phyloP scores from a whole-genome alignment of 208 protist genomes.

The Naegleria gruberi region DNA sequence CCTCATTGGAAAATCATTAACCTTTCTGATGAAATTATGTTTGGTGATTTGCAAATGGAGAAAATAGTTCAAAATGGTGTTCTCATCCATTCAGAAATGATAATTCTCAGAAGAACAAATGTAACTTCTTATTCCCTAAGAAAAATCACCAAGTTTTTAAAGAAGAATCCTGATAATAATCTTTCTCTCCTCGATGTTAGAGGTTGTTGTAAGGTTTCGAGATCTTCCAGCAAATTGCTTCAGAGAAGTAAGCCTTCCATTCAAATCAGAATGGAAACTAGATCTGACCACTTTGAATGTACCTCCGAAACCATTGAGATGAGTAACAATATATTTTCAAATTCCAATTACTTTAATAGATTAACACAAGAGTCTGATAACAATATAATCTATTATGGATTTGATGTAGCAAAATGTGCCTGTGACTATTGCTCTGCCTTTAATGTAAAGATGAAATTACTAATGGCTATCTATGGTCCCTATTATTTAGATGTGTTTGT shows the following conservation, averaged over 20 bases:
- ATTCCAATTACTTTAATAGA: no score
- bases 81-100: neutral
- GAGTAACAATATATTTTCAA: no score
- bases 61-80: neutral
- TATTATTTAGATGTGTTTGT: neutral
- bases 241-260: no score
- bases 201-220: neutral
- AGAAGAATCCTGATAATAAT: neutral
- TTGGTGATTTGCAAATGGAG: neutral
- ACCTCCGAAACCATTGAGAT: no score
- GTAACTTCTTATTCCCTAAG: neutral
- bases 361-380: neutral
- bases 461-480: neutral
- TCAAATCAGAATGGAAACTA: no score
- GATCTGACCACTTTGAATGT: no score
- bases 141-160: neutral
- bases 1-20: neutral
- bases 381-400: neutral
- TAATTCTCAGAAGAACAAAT: neutral
- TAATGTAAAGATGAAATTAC: neutral
- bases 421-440: neutral
- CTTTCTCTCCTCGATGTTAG: neutral
- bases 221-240: no score
- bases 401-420: neutral
- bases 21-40: neutral